A percentile compares a stretch with the other conserved stretches of the same genome.
Conservation (phyloP, 345 rosid species). For the Linum usitatissimum region DNA sequence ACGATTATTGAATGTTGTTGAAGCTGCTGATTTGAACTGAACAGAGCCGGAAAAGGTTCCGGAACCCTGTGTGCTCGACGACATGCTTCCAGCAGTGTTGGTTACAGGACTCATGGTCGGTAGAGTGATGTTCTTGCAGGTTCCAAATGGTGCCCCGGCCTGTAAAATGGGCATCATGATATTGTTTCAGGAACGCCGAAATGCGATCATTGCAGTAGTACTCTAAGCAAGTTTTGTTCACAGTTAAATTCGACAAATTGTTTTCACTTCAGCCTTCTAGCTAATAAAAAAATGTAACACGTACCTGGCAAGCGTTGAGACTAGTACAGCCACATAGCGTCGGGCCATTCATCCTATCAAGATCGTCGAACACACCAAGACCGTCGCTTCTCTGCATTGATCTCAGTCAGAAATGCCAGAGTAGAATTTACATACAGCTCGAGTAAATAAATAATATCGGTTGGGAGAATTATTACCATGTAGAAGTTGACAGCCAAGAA, state of each 20-base stretch:
- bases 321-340: slow-evolving; percentile 70
- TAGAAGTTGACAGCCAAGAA: slow-evolving; percentile 91
- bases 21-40: slow-evolving; percentile 58
- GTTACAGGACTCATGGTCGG: slow-evolving; percentile 46
- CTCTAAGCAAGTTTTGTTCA: too few relatives aligned
- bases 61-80: not conserved
- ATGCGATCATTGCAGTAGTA: not conserved
- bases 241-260: too few relatives aligned
- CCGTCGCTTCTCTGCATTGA: slow-evolving; percentile 83
- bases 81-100: slow-evolving; percentile 36
- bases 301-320: slow-evolving; percentile 79
- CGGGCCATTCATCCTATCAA: slow-evolving; percentile 85
- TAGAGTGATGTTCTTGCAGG: slow-evolving; percentile 58
- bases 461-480: slow-evolving; percentile 43
- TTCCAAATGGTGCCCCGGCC: slow-evolving; percentile 79
- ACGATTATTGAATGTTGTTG: slow-evolving; percentile 18
- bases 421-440: not conserved
- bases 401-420: slow-evolving; percentile 14
- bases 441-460: too few relatives aligned
- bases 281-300: not conserved
- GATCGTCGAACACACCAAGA: slow-evolving; percentile 74
- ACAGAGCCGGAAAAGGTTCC: slow-evolving; percentile 87
- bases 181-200: not conserved
- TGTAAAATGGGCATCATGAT: slow-evolving; percentile 16
- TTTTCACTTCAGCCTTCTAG: not conserved